Percentiles rank a stretch among this genome's conserved stretches.
Evolutionary conservation across 139 green algal species (phyloP).

Genomic region (Chlorella vulgaris): DNA sequence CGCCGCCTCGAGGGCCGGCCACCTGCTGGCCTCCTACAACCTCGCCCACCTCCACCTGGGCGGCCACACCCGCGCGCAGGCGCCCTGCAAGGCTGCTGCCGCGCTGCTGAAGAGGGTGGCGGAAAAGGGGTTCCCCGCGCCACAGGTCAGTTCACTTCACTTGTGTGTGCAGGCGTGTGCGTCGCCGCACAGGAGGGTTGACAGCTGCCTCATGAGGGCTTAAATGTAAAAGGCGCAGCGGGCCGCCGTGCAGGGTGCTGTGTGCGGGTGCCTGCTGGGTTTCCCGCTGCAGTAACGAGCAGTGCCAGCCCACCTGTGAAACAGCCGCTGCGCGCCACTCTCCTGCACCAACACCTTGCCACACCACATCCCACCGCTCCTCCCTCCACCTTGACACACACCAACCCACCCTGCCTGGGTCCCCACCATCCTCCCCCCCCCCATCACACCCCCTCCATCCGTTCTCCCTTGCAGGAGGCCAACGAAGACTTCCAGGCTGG

Average conservation of each 20-base stretch:
- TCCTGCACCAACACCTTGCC: no score
- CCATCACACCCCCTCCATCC: not conserved
- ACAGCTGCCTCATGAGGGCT: no score
- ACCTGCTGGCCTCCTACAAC: slow-evolving; percentile 91
- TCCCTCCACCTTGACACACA: not conserved
- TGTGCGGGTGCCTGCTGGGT: no score
- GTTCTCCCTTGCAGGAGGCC: slow-evolving; percentile 31
- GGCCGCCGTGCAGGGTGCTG: no score
- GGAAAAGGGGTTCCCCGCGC: slow-evolving; percentile 52
- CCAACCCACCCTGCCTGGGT: no score
- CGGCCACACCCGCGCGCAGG: slow-evolving; percentile 34
- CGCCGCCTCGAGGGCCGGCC: slow-evolving; percentile 50
- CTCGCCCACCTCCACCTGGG: slow-evolving; percentile 86
- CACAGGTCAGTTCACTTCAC: slow-evolving; percentile 36
- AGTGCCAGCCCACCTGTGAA: no score
- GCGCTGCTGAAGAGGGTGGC: slow-evolving; percentile 67
- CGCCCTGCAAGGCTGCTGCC: slow-evolving; percentile 52
- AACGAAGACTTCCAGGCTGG: slow-evolving; percentile 71
- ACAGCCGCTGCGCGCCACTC: no score
- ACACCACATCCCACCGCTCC: slow-evolving; percentile 39
- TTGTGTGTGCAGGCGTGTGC: not conserved
- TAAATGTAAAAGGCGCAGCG: not conserved
- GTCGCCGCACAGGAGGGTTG: not conserved
- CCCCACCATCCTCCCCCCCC: no score
- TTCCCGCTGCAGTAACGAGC: no score